Percentiles rank a stretch among this genome's conserved stretches.
Conservation (phyloP, 1,284 basidiomycete genomes). For the Fomes fomentarius region DNA sequence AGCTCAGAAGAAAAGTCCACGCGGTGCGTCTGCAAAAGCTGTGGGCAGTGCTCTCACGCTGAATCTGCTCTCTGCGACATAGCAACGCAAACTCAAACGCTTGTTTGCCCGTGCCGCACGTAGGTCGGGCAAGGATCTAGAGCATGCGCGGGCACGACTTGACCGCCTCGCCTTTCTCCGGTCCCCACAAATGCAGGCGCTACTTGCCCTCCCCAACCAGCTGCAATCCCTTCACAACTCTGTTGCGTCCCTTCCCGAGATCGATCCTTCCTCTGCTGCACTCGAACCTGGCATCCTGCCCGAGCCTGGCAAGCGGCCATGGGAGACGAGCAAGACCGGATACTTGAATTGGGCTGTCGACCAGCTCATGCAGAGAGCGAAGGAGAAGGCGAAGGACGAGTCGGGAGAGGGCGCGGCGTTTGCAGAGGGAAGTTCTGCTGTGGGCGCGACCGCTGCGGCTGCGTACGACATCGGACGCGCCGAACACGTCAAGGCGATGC, state of each 20-base stretch:
- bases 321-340: constrained; percentile 69
- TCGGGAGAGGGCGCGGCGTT: constrained; percentile 12
- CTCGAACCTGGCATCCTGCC: constrained; percentile 41
- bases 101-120: constrained; percentile 51
- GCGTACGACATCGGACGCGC: constrained; percentile 29
- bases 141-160: constrained; percentile 46
- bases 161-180: constrained; percentile 50
- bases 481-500: constrained; percentile 31
- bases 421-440: constrained; percentile 30
- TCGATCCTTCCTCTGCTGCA: constrained; percentile 47
- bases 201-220: constrained; percentile 28
- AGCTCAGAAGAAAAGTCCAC: constrained; percentile 57
- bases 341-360: constrained; percentile 71
- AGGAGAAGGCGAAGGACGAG: constrained; percentile 38
- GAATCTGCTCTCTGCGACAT: neutral
- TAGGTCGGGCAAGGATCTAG: constrained; percentile 46
- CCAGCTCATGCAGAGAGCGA: constrained; percentile 53
- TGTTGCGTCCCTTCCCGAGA: constrained; percentile 52
- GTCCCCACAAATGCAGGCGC: constrained; percentile 34
- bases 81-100: constrained; percentile 70
- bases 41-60: neutral
- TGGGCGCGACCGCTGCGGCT: constrained; percentile 28
- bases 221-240: constrained; percentile 45
- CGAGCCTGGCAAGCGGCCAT: constrained; percentile 68
- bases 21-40: constrained; percentile 47